Evolutionary conservation across 805 yeast species (phyloP).

Genomic region (Candida pseudofarinosa): DNA sequence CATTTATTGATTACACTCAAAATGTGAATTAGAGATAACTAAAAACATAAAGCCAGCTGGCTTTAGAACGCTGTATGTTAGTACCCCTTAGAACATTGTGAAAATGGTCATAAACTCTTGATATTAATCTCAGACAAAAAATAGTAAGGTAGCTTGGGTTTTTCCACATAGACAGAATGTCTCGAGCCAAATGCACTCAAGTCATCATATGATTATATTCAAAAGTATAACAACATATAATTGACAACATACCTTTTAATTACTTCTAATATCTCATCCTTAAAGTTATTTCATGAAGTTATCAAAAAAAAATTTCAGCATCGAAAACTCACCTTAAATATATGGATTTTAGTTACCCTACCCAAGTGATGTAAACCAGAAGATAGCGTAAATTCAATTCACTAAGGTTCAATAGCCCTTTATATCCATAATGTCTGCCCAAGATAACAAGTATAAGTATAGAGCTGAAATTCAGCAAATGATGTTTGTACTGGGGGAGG

Average conservation of each 20-base stretch:
- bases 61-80: no score
- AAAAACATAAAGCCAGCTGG: not conserved
- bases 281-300: no score
- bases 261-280: not conserved
- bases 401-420: not conserved
- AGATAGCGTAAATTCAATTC: not conserved
- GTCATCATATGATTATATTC: constrained; percentile 63
- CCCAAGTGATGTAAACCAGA: not conserved
- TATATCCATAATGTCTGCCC: constrained; percentile 3
- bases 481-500: constrained; percentile 98
- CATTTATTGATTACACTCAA: no score
- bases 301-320: not conserved
- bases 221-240: not conserved
- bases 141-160: constrained; percentile 92
- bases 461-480: constrained; percentile 91
- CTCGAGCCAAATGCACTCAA: constrained; percentile 99
- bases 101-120: not conserved
- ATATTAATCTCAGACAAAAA: constrained; percentile 52
- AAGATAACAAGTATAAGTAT: constrained; percentile 60
- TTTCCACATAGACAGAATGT: constrained; percentile 95
- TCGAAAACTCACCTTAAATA: not conserved
- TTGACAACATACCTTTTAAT: constrained; percentile 1
- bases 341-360: not conserved
- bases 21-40: not conserved
- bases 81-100: not conserved